Base-by-base conservation (phyloP, 257 asterid species). In the Schizonepeta tenuifolia region DNA sequence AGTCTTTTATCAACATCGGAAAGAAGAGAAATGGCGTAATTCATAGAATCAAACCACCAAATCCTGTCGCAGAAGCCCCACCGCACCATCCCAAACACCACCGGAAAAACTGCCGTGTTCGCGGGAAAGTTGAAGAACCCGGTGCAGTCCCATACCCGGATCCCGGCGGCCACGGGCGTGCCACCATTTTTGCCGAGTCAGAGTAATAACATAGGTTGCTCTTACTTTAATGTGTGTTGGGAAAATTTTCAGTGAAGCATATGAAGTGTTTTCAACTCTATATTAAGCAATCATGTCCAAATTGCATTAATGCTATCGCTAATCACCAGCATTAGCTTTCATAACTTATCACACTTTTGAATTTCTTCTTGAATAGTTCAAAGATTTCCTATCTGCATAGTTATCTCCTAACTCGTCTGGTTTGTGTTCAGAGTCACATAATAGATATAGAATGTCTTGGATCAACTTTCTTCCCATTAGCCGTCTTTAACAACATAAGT, bases 251-350 rank as follows among this genome's bases (percentile, higher is more conserved):
- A 7, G 22, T 61, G 68, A 73, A 64, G 61, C 43, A 65, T 66
- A n/a, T n/a, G 24, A 21, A 71, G 67, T 28, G 33, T 43, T 59
- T 56, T 40, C 41, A 40, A 62, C 15, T 33, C 49, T 8, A 40
- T 17, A 44, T 67, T 67, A 38, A 47, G 70, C 57, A 38, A 59
- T 60, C 15, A 9, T 66, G 55, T 18, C 4, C 38, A 13, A 36
- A 35, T 61, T 11, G 18, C 47, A 71, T 76, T 15, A 14, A 67
- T n/a, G n/a, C n/a, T n/a, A n/a, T n/a, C n/a, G n/a, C n/a, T n/a
- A n/a, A n/a, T n/a, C n/a, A n/a, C n/a, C n/a, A n/a, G n/a, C n/a
- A n/a, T n/a, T n/a, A n/a, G n/a, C n/a, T 24, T 24, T 24, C 26
- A 24, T 24, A 24, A 24, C 26, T 24, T 24, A 24, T 24, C 26